Percentiles rank a stretch among this genome's conserved stretches.
These are phyloP conservation scores for Botryotinia calthae DNA, from an alignment of 2,329 filamentous ascomycete species.

Conservation along the genomic window DNA sequence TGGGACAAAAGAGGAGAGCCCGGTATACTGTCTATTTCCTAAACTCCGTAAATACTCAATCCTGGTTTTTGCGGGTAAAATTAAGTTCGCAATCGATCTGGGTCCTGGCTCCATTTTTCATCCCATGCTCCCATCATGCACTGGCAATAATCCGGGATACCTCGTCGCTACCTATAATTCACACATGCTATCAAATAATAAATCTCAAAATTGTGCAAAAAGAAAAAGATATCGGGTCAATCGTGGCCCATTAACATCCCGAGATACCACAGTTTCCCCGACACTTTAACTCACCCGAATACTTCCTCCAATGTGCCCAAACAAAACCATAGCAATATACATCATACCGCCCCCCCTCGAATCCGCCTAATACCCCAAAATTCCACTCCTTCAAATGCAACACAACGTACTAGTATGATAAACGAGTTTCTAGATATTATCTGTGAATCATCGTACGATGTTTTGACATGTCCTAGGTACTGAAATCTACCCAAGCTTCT, in stretches of 20 bases:
- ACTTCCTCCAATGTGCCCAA: neutral
- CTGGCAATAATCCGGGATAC: slow-evolving; percentile 3
- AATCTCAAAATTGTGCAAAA: neutral
- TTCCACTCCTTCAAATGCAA: neutral
- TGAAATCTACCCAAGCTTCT: neutral
- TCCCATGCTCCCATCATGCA: slow-evolving; percentile 8
- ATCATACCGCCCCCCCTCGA: neutral
- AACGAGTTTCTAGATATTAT: slow-evolving; percentile 4
- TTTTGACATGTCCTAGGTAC: neutral
- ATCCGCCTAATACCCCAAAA: neutral
- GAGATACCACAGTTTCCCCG: neutral
- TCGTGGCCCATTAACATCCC: neutral
- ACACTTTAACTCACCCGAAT: neutral
- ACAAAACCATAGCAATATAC: neutral
- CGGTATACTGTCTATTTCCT: neutral
- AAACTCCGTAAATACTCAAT: neutral
- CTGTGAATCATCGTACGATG: slow-evolving; percentile 15
- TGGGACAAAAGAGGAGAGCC: neutral
- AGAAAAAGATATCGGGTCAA: neutral
- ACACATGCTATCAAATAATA: neutral
- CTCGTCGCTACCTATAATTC: neutral
- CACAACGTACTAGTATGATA: neutral
- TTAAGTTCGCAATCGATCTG: slow-evolving; percentile 8
- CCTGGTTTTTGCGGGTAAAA: neutral
- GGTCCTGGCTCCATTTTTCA: slow-evolving; percentile 1